phyloP scores from a whole-genome alignment of 768 basidiomycete species.

The Trametes maxima region DNA sequence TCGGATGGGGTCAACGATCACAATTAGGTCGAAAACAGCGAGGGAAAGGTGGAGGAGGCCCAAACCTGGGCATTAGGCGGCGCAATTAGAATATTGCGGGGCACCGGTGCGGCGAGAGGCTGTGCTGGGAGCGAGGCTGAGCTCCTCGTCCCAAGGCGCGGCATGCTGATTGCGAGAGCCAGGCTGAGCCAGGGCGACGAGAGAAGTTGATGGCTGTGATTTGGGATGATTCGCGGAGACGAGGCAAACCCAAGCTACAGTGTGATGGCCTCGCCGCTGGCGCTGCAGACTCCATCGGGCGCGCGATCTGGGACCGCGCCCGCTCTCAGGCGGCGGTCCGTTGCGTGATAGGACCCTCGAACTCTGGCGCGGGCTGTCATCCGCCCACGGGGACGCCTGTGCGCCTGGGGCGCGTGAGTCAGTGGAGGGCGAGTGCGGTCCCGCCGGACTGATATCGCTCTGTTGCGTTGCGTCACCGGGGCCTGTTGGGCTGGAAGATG shows the following conservation, averaged over 20 bases:
- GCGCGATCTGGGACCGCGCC: slow-evolving; percentile 4
- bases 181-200: slow-evolving; percentile 14
- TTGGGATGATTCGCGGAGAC: slow-evolving; percentile 18
- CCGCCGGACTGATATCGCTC: slow-evolving; percentile 10
- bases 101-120: slow-evolving; percentile 12
- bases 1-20: slow-evolving; percentile 20
- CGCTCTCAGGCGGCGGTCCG: slow-evolving; percentile 19
- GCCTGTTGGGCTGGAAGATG: neutral
- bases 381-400: neutral
- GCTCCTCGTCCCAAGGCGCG: neutral
- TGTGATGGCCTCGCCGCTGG: neutral
- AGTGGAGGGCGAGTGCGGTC: slow-evolving; percentile 12
- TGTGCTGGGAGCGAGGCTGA: slow-evolving; percentile 8
- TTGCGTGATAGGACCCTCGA: slow-evolving; percentile 15
- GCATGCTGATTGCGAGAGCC: slow-evolving; percentile 9
- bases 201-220: slow-evolving; percentile 22
- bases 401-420: slow-evolving; percentile 12
- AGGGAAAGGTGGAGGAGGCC: neutral
- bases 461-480: slow-evolving; percentile 7
- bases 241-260: slow-evolving; percentile 11
- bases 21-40: slow-evolving; percentile 22
- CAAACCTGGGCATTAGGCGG: slow-evolving; percentile 3
- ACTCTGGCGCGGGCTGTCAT: slow-evolving; percentile 22
- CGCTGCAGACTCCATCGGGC: neutral
- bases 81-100: slow-evolving; percentile 13